Percentiles rank a stretch among this genome's conserved stretches.
Conservation (phyloP, 371 early-diverging fungal genomes). For the Mortierella sp. region DNA sequence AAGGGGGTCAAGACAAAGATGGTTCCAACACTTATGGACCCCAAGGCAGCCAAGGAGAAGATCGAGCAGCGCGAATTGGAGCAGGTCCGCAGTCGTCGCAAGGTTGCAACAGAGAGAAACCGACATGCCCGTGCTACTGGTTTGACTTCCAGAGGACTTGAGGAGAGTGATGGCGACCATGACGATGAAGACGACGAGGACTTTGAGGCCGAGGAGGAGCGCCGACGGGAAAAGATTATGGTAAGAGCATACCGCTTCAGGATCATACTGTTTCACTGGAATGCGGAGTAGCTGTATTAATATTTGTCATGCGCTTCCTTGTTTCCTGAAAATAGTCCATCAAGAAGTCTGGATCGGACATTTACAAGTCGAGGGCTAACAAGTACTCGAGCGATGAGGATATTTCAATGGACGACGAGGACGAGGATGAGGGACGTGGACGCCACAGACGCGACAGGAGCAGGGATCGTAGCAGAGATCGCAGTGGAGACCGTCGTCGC, state of each 20-base stretch:
- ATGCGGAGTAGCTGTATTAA: background rate
- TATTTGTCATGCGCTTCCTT: background rate
- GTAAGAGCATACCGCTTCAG: constrained; percentile 4
- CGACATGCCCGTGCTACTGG: constrained; percentile 46
- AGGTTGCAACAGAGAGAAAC: constrained; percentile 45
- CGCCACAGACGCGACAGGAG: constrained; percentile 39
- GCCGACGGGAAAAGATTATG: constrained; percentile 55
- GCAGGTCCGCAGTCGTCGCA: constrained; percentile 52
- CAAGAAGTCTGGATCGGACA: constrained; percentile 53
- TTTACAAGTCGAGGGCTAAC: constrained; percentile 48
- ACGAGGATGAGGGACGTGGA: constrained; percentile 39
- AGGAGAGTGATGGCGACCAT: constrained; percentile 57
- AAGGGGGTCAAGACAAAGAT: constrained; percentile 76
- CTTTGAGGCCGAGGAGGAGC: constrained; percentile 55
- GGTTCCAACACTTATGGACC: constrained; percentile 74
- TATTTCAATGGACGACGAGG: constrained; percentile 42
- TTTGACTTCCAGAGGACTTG: constrained; percentile 37
- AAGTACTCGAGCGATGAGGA: constrained; percentile 56
- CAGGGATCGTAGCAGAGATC: constrained; percentile 36
- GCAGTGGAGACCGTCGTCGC: constrained; percentile 28
- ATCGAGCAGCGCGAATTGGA: constrained; percentile 55
- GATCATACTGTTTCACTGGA: background rate
- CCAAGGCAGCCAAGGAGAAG: constrained; percentile 61
- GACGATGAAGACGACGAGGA: constrained; percentile 59
- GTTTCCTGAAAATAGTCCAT: constrained; percentile 34